Percentiles rank a stretch among this genome's conserved stretches.
phyloP scores from a whole-genome alignment of 441 rosid genomes.

The Syzygium malaccense region DNA sequence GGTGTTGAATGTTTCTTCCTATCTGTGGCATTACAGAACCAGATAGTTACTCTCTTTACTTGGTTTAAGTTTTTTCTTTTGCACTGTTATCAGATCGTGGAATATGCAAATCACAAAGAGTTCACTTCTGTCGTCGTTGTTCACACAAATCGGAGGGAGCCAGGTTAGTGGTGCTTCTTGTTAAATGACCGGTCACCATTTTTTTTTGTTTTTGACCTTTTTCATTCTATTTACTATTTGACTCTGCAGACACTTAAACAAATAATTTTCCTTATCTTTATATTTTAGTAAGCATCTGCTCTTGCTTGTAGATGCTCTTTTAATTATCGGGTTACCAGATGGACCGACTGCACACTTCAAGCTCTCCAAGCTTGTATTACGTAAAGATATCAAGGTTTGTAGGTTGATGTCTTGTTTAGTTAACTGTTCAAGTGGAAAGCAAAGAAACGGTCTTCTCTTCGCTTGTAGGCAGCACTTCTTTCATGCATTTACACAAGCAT shows the following conservation, averaged over 20 bases:
- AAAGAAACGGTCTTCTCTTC: neutral
- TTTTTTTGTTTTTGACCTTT: neutral
- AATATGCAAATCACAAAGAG: conserved; percentile 71
- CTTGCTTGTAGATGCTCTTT: conserved; percentile 55
- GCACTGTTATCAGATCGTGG: conserved; percentile 41
- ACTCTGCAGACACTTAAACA: neutral
- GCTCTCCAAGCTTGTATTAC: conserved; percentile 67
- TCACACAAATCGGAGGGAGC: conserved; percentile 82
- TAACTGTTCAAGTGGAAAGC: neutral
- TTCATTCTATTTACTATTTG: neutral
- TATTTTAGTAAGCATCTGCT: neutral
- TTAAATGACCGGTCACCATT: neutral
- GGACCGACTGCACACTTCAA: conserved; percentile 98
- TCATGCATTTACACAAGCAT: neutral
- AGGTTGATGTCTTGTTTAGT: neutral
- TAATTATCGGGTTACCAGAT: conserved; percentile 64
- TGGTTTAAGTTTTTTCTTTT: neutral
- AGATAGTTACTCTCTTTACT: neutral
- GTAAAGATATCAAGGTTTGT: conserved; percentile 82
- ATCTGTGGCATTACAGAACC: neutral
- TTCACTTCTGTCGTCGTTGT: conserved; percentile 74
- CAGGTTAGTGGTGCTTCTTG: conserved; percentile 41
- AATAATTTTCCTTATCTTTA: neutral
- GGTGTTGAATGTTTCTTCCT: conserved; percentile 25
- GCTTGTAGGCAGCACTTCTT: neutral